A percentile compares a stretch with the other conserved stretches of the same genome.
Conservation (phyloP, 2,329 filamentous ascomycete genomes). For the Hyphodiscus sp. region DNA sequence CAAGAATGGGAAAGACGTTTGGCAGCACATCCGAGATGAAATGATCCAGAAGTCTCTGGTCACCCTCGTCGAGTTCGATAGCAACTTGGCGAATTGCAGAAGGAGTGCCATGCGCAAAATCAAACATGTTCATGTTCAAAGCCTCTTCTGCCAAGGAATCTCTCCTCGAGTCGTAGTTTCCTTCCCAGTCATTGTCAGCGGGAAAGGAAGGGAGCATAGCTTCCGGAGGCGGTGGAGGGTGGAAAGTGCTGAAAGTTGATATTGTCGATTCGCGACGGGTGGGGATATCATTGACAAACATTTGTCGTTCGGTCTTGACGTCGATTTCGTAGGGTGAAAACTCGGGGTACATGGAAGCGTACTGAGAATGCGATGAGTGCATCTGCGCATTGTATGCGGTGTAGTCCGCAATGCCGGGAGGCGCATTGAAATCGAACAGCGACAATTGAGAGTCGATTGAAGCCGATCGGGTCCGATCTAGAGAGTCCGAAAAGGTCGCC, state of each 20-base stretch:
- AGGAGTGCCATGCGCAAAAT: conserved; percentile 65
- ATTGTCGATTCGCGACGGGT: conserved; percentile 80
- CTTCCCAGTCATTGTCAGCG: conserved; percentile 65
- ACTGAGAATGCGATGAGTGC: conserved; percentile 44
- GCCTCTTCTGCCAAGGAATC: conserved; percentile 58
- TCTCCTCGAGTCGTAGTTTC: conserved; percentile 59
- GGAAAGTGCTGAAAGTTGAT: conserved; percentile 89
- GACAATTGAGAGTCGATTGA: conserved; percentile 78
- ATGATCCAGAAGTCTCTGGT: conserved; percentile 81
- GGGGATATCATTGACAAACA: conserved; percentile 87
- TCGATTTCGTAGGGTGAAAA: conserved; percentile 86
- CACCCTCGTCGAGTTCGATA: conserved; percentile 80
- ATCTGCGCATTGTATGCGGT: conserved; percentile 58
- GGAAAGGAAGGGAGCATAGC: conserved; percentile 58
- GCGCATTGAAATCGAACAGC: conserved; percentile 65
- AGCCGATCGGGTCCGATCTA: conserved; percentile 65
- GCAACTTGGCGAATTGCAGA: conserved; percentile 60
- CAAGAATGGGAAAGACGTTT: conserved; percentile 85
- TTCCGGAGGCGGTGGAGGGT: conserved; percentile 67
- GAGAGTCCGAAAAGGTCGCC: conserved; percentile 69
- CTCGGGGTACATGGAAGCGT: conserved; percentile 41
- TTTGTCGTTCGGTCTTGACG: conserved; percentile 90
- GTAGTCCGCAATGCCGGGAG: conserved; percentile 46
- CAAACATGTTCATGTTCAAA: conserved; percentile 74
- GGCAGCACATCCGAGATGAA: conserved; percentile 85